phyloP scores from a whole-genome alignment of 2,329 filamentous ascomycete genomes.

The Xylaria sp. region DNA sequence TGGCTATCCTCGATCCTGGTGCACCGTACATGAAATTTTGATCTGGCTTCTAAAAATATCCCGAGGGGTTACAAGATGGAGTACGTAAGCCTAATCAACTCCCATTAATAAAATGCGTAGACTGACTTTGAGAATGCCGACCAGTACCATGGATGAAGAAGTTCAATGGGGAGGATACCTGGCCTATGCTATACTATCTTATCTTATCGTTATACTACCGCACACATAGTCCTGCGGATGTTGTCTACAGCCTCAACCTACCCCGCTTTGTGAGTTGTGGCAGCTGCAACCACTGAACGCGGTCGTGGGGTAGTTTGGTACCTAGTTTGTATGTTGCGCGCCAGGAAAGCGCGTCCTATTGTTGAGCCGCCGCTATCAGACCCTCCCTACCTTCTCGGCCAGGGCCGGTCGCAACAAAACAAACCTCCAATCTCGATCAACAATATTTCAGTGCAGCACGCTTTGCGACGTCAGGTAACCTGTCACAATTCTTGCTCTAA shows the following conservation, averaged over 20 bases:
- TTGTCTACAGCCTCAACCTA: constrained; percentile 1
- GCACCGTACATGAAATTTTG: no score
- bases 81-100: background rate
- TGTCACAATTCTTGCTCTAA: background rate
- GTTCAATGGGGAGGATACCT: no score
- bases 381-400: constrained; percentile 6
- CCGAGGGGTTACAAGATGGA: background rate
- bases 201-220: constrained; percentile 6
- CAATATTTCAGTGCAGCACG: constrained; percentile 4
- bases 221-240: no score
- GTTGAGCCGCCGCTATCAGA: constrained; percentile 17
- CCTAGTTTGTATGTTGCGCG: background rate
- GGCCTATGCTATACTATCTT: constrained; percentile 2
- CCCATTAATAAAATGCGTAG: no score
- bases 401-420: constrained; percentile 26
- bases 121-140: no score
- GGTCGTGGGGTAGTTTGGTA: constrained; percentile 30
- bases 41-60: background rate
- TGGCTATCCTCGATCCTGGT: no score
- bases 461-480: constrained; percentile 7
- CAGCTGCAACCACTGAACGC: constrained; percentile 48
- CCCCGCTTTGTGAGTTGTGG: constrained; percentile 19
- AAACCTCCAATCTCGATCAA: constrained; percentile 7
- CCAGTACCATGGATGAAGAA: no score
- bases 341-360: constrained; percentile 32